Evolutionary conservation across 2,329 filamentous ascomycete species (phyloP).

Genomic region (Sphaerulina musiva): DNA sequence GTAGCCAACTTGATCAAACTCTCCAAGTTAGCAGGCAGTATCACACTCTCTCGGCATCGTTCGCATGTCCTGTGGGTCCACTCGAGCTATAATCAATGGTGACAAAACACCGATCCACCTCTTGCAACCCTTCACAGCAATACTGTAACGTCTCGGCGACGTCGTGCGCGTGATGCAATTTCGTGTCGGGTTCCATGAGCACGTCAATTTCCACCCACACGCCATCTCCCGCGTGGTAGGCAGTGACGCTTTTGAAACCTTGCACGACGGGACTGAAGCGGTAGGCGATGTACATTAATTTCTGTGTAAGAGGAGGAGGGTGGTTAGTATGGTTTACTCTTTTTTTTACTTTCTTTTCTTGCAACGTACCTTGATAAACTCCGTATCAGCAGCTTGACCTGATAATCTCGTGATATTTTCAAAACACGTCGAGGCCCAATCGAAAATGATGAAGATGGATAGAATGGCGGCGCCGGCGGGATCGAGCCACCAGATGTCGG

Average conservation of each 20-base stretch:
- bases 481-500: conserved; percentile 62
- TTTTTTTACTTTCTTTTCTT: too few relatives aligned
- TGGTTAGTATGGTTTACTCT: too few relatives aligned
- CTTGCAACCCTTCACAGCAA: conserved; percentile 50
- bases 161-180: conserved; percentile 51
- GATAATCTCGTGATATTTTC: conserved; percentile 55
- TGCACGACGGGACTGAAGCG: conserved; percentile 33
- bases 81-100: conserved; percentile 44
- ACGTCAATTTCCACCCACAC: conserved; percentile 59
- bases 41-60: conserved; percentile 24
- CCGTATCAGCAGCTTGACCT: conserved; percentile 50
- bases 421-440: conserved; percentile 56
- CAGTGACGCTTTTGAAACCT: conserved; percentile 38
- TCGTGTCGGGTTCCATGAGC: conserved; percentile 49
- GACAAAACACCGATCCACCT: conserved; percentile 49
- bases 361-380: conserved; percentile 38
- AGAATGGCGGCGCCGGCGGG: conserved; percentile 55
- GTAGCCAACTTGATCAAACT: too few relatives aligned
- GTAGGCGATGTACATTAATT: conserved; percentile 55
- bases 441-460: conserved; percentile 61
- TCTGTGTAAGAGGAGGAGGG: conserved; percentile 24
- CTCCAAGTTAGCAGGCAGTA: too few relatives aligned
- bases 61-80: conserved; percentile 40
- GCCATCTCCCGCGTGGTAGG: conserved; percentile 58
- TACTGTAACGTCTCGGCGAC: conserved; percentile 59